Evolutionary conservation across 305 asterid genomes (phyloP), one percentile per base, ranked within the genome.

Genomic region (Solanum chacoense): DNA sequence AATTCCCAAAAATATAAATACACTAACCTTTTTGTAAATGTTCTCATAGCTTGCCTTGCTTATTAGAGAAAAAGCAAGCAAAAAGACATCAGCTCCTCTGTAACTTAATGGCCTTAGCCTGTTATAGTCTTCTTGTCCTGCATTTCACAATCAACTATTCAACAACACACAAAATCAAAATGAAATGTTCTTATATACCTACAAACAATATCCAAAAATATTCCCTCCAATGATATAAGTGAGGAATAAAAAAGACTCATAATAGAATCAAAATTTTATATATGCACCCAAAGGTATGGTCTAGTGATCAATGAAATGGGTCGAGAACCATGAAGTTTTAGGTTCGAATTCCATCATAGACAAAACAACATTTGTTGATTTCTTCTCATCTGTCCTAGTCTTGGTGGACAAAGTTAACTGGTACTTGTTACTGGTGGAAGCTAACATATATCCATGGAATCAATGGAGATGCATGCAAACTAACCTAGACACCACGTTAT

Each of bases 81-180:
- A 86, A 89, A 96, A 95, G 6, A 94, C 94, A 93, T 96, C 99
- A 90, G 99, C 99, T 77, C 99, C 99, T 91, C 99, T 95, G 13
- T 96, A 96, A 89, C 99, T 96, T 67, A 96, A 91, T 65, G 99
- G 99, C 88, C 99, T 90, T 74, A 96, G 87, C 87, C 99, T 95
- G 87, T 95, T 96, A 91, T 96, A 96, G 90, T 96, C 99, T 91
- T 96, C 99, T 87, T 96, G 99, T 81, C 99, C 99, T 96, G 93
- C 63, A 84, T 89, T 55, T 55, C 74, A 84, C 32, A 50, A 20
- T 50, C 73, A 83, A 29, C 29, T 18, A 29, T 45, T 50, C 72
- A 83, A 29, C 26, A 31, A 18, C 11, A 29, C 37, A 16, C 0
- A 16, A 50, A 20, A 32, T 45, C 2, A 10, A 83, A 83, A 18